Conservation (phyloP, 148 eudicot species). For the Amaranthus hypochondriacus region DNA sequence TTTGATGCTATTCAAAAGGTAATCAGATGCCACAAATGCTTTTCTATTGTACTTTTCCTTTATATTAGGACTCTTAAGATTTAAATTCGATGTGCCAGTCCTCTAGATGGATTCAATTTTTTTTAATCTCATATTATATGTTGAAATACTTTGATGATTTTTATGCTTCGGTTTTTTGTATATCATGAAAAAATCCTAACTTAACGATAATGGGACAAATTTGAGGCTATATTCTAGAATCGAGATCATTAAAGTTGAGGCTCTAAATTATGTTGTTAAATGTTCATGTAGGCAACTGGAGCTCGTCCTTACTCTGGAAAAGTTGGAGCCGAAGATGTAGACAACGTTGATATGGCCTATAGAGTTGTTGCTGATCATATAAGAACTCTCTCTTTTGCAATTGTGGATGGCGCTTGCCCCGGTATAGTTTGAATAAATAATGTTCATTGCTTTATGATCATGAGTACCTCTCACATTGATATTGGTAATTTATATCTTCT, state of each 20-base stretch:
- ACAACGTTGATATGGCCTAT: constrained; percentile 93
- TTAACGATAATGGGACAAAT: neutral
- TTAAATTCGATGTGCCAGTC: neutral
- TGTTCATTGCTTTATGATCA: neutral
- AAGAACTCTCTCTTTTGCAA: constrained; percentile 98
- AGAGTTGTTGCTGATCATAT: constrained; percentile 98
- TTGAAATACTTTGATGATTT: neutral
- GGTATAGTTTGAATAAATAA: constrained; percentile 36
- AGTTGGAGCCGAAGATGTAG: constrained; percentile 85
- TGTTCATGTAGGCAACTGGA: constrained; percentile 60
- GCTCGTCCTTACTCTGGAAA: constrained; percentile 75
- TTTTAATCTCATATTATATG: neutral
- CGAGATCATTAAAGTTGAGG: neutral
- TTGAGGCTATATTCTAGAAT: neutral
- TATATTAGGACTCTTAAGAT: neutral
- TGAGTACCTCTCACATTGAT: no score
- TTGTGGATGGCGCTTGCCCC: constrained; percentile 97
- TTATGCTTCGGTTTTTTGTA: neutral
- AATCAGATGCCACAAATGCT: constrained; percentile 15
- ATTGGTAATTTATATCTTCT: no score
- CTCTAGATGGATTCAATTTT: neutral
- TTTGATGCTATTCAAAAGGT: constrained; percentile 87
- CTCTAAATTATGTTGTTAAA: neutral
- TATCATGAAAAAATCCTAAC: neutral
- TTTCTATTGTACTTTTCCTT: neutral